Conservation (phyloP, 805 yeast species). For the Suhomyces sp. region DNA sequence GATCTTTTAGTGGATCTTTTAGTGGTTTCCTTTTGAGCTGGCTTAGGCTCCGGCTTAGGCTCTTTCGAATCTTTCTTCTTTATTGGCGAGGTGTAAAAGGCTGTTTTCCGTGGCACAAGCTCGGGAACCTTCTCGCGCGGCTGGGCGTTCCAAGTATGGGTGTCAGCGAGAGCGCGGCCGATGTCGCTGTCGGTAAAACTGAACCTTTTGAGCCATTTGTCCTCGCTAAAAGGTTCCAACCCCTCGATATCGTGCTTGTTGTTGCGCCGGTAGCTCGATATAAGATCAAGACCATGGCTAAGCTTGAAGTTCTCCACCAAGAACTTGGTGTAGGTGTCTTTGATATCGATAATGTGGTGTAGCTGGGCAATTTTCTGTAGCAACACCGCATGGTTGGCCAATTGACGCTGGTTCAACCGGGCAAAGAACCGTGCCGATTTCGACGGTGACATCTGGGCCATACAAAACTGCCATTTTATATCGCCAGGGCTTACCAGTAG, state of each 20-base stretch:
- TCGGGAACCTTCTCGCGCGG: background rate
- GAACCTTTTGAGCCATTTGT: conserved; percentile 1
- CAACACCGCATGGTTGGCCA: conserved; percentile 19
- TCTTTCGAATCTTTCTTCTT: background rate
- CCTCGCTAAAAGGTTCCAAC: conserved; percentile 5
- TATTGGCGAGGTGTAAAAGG: conserved; percentile 7
- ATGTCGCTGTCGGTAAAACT: background rate
- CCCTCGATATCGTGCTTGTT: conserved; percentile 7
- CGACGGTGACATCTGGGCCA: conserved; percentile 7
- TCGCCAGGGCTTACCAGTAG: conserved; percentile 3
- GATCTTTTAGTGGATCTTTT: background rate
- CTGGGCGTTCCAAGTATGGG: background rate
- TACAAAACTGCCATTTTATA: background rate
- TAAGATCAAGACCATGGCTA: conserved; percentile 32
- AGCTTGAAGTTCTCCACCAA: conserved; percentile 33
- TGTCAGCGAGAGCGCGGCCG: background rate
- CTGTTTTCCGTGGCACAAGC: background rate
- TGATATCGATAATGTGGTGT: conserved; percentile 18
- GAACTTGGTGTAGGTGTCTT: conserved; percentile 32
- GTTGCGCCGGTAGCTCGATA: conserved; percentile 25
- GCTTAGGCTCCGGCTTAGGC: background rate
- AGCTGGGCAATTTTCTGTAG: conserved; percentile 17
- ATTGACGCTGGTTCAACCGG: conserved; percentile 19
- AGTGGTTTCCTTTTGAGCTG: background rate
- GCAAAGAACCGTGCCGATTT: conserved; percentile 15